Evolutionary conservation across 768 basidiomycete genomes (phyloP), one percentile per base, ranked within the genome.

Genomic region (Rubroboletus pulcherrimus): DNA sequence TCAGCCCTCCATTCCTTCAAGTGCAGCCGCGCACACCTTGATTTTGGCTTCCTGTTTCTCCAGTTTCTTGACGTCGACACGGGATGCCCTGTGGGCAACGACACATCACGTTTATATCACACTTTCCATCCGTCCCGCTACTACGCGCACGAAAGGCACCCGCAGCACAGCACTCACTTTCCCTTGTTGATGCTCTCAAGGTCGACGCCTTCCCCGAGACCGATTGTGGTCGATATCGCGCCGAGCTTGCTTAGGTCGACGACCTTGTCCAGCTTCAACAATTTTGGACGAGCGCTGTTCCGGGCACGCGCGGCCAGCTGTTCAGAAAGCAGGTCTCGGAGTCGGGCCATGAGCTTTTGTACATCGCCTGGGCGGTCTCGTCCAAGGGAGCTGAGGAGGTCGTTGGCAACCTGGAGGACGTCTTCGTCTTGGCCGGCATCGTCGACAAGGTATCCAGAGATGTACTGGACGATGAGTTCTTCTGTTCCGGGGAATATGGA

Each of bases 11-110:
- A 15, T 7, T 15, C 11, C 12, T 15, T 10, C 39, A 8, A 33
- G 31, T 6, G 4, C 19, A 8, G 26, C 10, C 15, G 11, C 4
- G 68, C 42, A 30, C 70, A 87, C 91, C 78, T 86, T 87, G 63
- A 98, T 84, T 71, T 99, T 99, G 1, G 93, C 93, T 72, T 99
- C 97, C 64, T 93, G 91, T 73, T 97, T 96, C 74, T 96, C 93
- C 9, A 97, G 83, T 66, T 95, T 95, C 74, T 94, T 96, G 57
- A 97, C 82, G 75, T 97, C 93, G 45, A 97, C 93, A 30, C 89
- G 86, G 37, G 91, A 92, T 34, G 89, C 91, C 74, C 93, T 91
- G 59, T 54, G 66, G 49, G 62, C 56, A 57, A 57, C 52, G 47
- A 49, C 44, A 43, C 3, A 50, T 51, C 31, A 54, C n/a, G 26